phyloP scores from a whole-genome alignment of 148 eudicot genomes.

The Amaranthus cruentus region DNA sequence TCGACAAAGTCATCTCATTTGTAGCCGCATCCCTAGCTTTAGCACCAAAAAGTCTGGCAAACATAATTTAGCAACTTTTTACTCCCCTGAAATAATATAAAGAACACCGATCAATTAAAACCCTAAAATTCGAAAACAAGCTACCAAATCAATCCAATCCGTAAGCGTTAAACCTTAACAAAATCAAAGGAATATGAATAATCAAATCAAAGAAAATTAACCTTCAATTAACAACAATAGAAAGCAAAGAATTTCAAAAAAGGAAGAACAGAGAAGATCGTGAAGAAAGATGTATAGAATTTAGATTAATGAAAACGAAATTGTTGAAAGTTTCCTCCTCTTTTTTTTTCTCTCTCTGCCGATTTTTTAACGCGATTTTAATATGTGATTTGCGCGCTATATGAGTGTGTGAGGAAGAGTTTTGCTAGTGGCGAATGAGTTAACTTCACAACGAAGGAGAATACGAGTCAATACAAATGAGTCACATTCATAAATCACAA shows the following conservation, averaged over 20 bases:
- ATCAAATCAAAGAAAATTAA: not conserved
- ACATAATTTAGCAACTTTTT: slow-evolving; percentile 19
- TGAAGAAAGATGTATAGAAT: slow-evolving; percentile 3
- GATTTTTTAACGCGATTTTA: not conserved
- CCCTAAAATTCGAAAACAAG: not conserved
- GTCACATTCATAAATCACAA: slow-evolving; percentile 36
- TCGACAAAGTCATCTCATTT: slow-evolving; percentile 19
- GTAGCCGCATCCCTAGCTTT: slow-evolving; percentile 19
- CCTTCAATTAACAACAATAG: not conserved
- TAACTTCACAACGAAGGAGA: slow-evolving; percentile 3
- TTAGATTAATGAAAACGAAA: slow-evolving; percentile 10
- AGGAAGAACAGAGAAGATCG: slow-evolving; percentile 4
- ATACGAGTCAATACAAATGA: not conserved
- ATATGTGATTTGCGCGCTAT: not conserved
- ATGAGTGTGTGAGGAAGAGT: not conserved
- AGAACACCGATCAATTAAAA: not conserved
- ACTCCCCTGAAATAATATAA: slow-evolving; percentile 12
- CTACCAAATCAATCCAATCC: not conserved
- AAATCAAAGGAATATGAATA: not conserved
- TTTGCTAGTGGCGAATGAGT: not conserved
- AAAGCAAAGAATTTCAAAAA: not conserved
- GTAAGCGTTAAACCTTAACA: not conserved
- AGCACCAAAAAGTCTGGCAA: slow-evolving; percentile 25
- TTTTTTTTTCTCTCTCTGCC: not conserved
- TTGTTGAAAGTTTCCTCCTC: not conserved